These are phyloP conservation scores for Iberis amara DNA, from an alignment of 441 rosid species.

Conservation along the genomic window DNA sequence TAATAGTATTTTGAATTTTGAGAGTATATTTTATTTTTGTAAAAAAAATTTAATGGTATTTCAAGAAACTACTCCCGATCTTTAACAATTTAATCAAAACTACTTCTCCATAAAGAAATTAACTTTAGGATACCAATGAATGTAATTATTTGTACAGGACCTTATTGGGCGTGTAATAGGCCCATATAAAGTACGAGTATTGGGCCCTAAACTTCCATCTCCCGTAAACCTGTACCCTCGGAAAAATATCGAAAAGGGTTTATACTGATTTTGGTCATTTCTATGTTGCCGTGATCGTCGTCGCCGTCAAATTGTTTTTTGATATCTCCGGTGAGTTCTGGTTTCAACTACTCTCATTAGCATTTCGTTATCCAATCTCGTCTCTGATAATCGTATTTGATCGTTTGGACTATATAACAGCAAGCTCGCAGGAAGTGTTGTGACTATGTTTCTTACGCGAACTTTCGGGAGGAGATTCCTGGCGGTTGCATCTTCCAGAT, in stretches of 20 bases:
- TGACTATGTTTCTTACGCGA: constrained; percentile 58
- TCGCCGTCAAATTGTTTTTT: constrained; percentile 14
- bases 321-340: constrained; percentile 21
- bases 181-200: not conserved
- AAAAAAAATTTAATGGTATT: too few species aligned
- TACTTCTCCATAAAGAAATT: too few species aligned
- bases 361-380: constrained; percentile 8
- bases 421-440: not conserved
- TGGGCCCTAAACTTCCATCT: not conserved
- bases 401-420: not conserved
- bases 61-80: too few species aligned
- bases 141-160: too few species aligned
- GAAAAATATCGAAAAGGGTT: not conserved
- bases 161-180: not conserved
- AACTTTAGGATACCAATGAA: too few species aligned
- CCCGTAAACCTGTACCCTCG: not conserved
- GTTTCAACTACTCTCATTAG: not conserved
- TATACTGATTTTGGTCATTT: not conserved
- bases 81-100: too few species aligned
- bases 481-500: constrained; percentile 43
- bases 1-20: too few species aligned
- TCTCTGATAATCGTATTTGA: not conserved
- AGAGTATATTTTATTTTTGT: too few species aligned
- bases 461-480: constrained; percentile 52
- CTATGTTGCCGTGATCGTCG: constrained; percentile 4